Conservation (phyloP, 441 rosid species). For the Euphorbia corollata region DNA sequence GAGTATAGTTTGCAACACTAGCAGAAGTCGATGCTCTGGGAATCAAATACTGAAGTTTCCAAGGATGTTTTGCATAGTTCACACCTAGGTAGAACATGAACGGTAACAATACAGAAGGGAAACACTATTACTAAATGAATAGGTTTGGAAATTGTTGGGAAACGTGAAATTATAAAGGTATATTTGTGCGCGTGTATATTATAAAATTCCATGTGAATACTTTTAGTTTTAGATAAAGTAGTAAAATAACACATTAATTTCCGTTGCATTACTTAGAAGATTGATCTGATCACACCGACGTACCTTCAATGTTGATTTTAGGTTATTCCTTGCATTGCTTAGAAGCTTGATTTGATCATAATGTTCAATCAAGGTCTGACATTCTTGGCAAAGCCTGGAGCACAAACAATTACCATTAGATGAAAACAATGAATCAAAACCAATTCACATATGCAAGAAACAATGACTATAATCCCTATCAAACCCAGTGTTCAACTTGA, state of each 20-base stretch:
- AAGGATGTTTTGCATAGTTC: too few relatives aligned
- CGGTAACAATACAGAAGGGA: too few relatives aligned
- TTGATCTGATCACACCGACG: background rate
- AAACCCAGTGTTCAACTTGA: background rate
- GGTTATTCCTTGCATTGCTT: slow-evolving; percentile 90
- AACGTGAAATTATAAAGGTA: too few relatives aligned
- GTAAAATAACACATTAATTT: too few relatives aligned
- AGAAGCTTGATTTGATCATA: slow-evolving; percentile 97
- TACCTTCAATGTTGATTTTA: slow-evolving; percentile 86
- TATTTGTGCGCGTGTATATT: too few relatives aligned
- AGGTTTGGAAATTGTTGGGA: too few relatives aligned
- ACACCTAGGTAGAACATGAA: background rate
- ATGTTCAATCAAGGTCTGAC: slow-evolving; percentile 91
- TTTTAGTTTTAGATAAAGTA: too few relatives aligned
- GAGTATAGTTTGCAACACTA: background rate
- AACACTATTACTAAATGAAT: background rate
- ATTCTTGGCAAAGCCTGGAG: slow-evolving; percentile 82
- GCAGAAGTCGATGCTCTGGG: slow-evolving; percentile 5
- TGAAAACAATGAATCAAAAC: background rate
- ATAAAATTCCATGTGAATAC: too few relatives aligned
- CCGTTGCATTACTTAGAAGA: background rate
- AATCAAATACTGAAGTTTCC: background rate
- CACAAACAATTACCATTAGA: slow-evolving; percentile 10
- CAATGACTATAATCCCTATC: background rate
- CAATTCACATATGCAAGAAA: background rate